These are phyloP conservation scores for Collybia mongolica DNA, from an alignment of 768 basidiomycete genomes.

Conservation along the genomic window DNA sequence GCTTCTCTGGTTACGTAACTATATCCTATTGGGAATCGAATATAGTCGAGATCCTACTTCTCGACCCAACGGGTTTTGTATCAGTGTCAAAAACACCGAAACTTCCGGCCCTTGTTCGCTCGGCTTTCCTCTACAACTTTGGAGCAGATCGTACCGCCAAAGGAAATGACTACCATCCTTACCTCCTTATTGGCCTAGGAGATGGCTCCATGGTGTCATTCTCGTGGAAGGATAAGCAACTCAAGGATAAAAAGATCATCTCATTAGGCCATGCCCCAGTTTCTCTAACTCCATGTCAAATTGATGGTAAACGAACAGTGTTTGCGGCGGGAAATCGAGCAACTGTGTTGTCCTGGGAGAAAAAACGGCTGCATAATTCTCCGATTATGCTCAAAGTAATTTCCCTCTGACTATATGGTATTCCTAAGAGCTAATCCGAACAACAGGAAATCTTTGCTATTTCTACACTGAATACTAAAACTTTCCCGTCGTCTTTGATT, in stretches of 20 bases:
- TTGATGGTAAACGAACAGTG: constrained; percentile 54
- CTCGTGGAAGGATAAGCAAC: constrained; percentile 40
- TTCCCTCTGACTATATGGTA: neutral
- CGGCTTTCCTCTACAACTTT: constrained; percentile 58
- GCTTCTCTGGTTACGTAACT: constrained; percentile 47
- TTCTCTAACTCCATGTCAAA: constrained; percentile 49
- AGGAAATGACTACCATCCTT: constrained; percentile 37
- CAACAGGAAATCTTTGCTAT: constrained; percentile 52
- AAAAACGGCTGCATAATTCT: constrained; percentile 61
- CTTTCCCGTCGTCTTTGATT: constrained; percentile 54
- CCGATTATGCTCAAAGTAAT: constrained; percentile 69
- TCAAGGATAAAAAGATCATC: constrained; percentile 54
- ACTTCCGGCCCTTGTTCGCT: constrained; percentile 45
- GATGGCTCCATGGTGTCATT: constrained; percentile 72
- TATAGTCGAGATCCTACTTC: constrained; percentile 52
- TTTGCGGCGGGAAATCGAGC: constrained; percentile 74
- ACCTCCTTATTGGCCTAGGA: constrained; percentile 71
- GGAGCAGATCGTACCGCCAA: constrained; percentile 33
- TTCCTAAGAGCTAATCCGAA: neutral
- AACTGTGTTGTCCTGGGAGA: constrained; percentile 67
- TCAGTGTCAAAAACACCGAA: constrained; percentile 33
- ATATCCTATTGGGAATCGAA: constrained; percentile 81
- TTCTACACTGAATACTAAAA: constrained; percentile 43
- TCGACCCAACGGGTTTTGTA: constrained; percentile 22
- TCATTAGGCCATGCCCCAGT: constrained; percentile 71